These are phyloP conservation scores for Plasmodium cynomolgi DNA, from an alignment of 169 alveolate genomes.

Conservation along the genomic window DNA sequence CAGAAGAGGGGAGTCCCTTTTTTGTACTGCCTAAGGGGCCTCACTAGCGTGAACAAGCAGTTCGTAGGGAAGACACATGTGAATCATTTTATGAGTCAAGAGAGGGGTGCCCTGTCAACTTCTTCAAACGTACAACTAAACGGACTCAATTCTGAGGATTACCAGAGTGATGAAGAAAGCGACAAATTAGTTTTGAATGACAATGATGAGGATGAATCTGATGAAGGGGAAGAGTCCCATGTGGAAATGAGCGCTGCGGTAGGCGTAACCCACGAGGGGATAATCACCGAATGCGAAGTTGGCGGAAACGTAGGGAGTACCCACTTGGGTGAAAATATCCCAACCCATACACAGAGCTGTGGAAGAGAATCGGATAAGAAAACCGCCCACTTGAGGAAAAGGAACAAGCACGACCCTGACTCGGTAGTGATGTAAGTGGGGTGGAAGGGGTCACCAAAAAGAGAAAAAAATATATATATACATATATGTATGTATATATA, in stretches of 20 bases:
- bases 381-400: conserved; percentile 1
- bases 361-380: background rate
- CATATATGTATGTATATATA: background rate
- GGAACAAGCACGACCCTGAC: conserved; percentile 43
- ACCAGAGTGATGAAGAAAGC: conserved; percentile 34
- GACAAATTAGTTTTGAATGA: conserved; percentile 36
- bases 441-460: background rate
- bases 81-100: background rate
- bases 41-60: background rate
- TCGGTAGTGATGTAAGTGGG: conserved; percentile 17
- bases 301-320: background rate
- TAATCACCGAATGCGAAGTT: background rate
- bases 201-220: conserved; percentile 11
- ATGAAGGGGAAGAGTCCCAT: background rate
- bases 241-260: background rate
- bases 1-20: background rate
- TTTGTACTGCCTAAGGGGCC: background rate
- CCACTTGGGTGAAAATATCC: background rate
- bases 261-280: background rate
- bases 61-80: background rate
- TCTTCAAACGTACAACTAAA: background rate
- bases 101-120: background rate
- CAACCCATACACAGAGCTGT: background rate
- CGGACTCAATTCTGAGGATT: background rate
- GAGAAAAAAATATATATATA: background rate